Evolutionary conservation across 352 stramenopile species (phyloP).

Genomic region (Thraustotheca clavata): DNA sequence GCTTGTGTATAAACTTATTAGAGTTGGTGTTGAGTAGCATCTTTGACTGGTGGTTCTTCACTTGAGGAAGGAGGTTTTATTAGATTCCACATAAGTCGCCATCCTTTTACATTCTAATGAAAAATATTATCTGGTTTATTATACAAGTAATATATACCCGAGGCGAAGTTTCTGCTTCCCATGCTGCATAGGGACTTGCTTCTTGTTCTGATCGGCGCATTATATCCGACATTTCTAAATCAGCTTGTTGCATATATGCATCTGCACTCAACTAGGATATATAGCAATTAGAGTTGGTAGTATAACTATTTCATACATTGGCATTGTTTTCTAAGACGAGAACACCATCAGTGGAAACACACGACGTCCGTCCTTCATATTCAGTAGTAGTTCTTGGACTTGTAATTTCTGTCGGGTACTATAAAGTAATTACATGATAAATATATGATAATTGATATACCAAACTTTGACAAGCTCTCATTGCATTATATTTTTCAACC

Average conservation of each 20-base stretch:
- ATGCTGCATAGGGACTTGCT: not conserved
- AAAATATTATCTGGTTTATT: not conserved
- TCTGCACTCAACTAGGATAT: constrained; percentile 36
- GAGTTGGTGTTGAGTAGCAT: not conserved
- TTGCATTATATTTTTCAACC: too few relatives aligned
- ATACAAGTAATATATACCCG: not conserved
- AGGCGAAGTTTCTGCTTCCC: not conserved
- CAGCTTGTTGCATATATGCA: constrained; percentile 65
- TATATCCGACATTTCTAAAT: constrained; percentile 11
- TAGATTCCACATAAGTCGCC: constrained; percentile 15
- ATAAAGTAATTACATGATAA: too few relatives aligned
- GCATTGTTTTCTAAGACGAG: constrained; percentile 5
- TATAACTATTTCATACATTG: not conserved
- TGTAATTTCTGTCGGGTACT: constrained; percentile 14
- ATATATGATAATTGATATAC: too few relatives aligned
- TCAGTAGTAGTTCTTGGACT: constrained; percentile 4
- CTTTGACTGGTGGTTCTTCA: not conserved
- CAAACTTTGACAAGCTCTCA: too few relatives aligned
- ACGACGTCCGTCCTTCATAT: constrained; percentile 45
- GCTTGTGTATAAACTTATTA: not conserved
- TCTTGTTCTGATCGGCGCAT: constrained; percentile 6
- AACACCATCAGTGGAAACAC: constrained; percentile 59
- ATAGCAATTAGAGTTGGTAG: not conserved
- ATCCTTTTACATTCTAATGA: constrained; percentile 2
- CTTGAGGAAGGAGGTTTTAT: not conserved